Conservation (phyloP, 176 grass and related monocot genomes). For the Rhipidocladum racemiflorum region DNA sequence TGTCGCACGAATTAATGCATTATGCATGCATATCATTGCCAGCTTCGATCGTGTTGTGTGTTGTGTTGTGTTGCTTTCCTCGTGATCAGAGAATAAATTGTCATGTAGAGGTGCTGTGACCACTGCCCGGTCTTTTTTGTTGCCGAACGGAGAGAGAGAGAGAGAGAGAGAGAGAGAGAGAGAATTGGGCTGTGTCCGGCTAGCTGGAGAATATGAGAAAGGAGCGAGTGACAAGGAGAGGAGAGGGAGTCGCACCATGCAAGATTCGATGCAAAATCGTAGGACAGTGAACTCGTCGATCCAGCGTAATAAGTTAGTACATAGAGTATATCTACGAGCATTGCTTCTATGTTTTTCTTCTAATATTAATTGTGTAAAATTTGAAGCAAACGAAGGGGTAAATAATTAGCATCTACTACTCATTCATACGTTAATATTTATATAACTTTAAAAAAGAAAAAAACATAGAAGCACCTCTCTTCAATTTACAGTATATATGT, state of each 20-base stretch:
- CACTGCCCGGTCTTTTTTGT: background rate
- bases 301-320: background rate
- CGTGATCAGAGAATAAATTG: background rate
- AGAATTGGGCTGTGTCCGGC: background rate
- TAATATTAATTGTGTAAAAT: too few species aligned
- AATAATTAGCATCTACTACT: too few species aligned
- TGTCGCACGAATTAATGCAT: background rate
- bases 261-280: conserved; percentile 7
- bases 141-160: background rate
- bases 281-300: background rate
- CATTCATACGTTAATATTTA: too few species aligned
- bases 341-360: too few species aligned
- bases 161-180: too few species aligned
- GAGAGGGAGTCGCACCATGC: background rate
- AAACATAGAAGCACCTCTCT: too few species aligned
- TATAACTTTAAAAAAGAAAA: too few species aligned
- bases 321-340: background rate
- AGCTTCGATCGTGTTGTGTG: background rate
- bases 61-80: background rate
- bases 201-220: conserved; percentile 18
- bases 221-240: background rate
- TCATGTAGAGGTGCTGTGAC: background rate
- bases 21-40: background rate
- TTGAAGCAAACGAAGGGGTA: too few species aligned
- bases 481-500: too few species aligned